These are phyloP conservation scores for Fusarium haematococcum DNA, from an alignment of 2,329 filamentous ascomycete species.

Conservation along the genomic window DNA sequence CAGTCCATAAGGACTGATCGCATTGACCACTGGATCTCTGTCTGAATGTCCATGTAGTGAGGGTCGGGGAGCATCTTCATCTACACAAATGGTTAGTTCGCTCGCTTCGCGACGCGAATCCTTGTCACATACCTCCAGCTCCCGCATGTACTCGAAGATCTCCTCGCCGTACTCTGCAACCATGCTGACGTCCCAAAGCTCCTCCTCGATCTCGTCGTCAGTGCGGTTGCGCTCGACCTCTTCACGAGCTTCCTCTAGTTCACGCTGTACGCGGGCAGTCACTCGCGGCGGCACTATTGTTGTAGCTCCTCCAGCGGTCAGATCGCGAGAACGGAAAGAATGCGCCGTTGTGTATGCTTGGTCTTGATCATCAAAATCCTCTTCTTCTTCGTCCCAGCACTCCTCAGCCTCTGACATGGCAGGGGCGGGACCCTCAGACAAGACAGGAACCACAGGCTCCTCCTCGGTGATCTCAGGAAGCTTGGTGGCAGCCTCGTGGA, in stretches of 20 bases:
- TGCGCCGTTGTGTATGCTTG: constrained; percentile 83
- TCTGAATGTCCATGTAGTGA: constrained; percentile 96
- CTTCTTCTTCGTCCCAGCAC: constrained; percentile 84
- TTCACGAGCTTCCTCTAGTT: constrained; percentile 74
- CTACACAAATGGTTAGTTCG: constrained; percentile 57
- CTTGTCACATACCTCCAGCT: constrained; percentile 77
- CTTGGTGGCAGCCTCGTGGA: constrained; percentile 40
- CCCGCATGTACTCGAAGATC: constrained; percentile 92
- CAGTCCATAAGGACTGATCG: constrained; percentile 97
- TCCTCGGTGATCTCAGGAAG: constrained; percentile 50
- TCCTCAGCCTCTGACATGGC: constrained; percentile 67
- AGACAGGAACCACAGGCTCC: constrained; percentile 36
- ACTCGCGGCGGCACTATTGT: constrained; percentile 78
- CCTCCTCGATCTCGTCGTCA: constrained; percentile 84
- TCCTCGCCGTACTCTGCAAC: constrained; percentile 96
- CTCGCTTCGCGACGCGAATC: background rate
- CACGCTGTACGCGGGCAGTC: constrained; percentile 75
- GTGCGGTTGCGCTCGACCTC: constrained; percentile 77
- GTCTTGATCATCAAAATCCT: constrained; percentile 68
- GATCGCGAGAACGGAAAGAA: constrained; percentile 77
- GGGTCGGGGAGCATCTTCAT: constrained; percentile 85
- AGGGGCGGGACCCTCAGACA: constrained; percentile 43
- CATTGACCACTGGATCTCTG: constrained; percentile 99
- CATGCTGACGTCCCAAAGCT: constrained; percentile 95
- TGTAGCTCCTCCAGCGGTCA: constrained; percentile 64